These are phyloP conservation scores for Bruguiera gymnorhiza DNA, from an alignment of 345 rosid genomes.

Conservation along the genomic window DNA sequence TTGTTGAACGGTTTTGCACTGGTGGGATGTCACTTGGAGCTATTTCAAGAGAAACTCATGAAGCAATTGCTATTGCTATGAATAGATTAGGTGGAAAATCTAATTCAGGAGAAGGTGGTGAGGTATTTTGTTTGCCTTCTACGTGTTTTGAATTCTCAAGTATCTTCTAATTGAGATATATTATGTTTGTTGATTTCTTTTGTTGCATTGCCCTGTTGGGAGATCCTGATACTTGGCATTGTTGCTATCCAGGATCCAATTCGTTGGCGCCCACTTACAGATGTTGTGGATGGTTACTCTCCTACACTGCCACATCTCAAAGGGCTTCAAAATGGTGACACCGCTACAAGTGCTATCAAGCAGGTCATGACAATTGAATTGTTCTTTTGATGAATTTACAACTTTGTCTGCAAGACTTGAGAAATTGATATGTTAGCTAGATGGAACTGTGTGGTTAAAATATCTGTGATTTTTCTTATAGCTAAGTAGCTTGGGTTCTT, in stretches of 20 bases:
- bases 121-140: slow-evolving; percentile 48
- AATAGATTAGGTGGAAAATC: slow-evolving; percentile 94
- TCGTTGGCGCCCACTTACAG: slow-evolving; percentile 92
- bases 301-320: slow-evolving; percentile 95
- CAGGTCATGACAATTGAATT: slow-evolving; percentile 51
- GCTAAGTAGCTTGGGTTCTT: neutral
- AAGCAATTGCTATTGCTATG: slow-evolving; percentile 99
- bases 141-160: neutral
- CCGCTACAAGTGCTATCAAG: slow-evolving; percentile 98
- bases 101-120: slow-evolving; percentile 99
- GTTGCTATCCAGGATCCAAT: slow-evolving; percentile 68
- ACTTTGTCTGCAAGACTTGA: neutral
- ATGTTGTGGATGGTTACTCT: slow-evolving; percentile 98
- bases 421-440: slow-evolving; percentile 2
- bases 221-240: neutral
- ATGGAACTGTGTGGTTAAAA: slow-evolving; percentile 10
- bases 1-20: slow-evolving; percentile 91
- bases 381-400: slow-evolving; percentile 8
- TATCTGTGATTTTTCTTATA: neutral
- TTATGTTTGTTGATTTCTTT: neutral
- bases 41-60: slow-evolving; percentile 98
- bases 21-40: slow-evolving; percentile 99
- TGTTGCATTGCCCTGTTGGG: neutral
- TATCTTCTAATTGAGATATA: slow-evolving; percentile 2
- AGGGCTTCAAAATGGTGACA: slow-evolving; percentile 99